Conservation (phyloP, 2,329 filamentous ascomycete species). For the Penicillium frequentans region DNA sequence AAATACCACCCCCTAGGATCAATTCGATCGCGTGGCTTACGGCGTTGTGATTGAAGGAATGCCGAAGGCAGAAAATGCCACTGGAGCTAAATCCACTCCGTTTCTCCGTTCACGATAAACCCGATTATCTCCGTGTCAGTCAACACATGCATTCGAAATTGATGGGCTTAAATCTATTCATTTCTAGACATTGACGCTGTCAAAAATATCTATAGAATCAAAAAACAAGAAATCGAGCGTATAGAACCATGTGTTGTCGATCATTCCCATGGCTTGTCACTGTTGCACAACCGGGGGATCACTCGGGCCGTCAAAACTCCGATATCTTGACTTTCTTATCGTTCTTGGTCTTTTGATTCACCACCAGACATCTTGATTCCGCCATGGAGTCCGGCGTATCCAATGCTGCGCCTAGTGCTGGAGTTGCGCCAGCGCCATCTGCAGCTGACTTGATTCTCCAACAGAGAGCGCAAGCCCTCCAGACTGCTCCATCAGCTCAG, state of each 20-base stretch:
- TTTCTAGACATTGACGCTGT: background rate
- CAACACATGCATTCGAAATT: background rate
- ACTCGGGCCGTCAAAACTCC: constrained; percentile 35
- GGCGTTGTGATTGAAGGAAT: constrained; percentile 8
- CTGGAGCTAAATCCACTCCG: background rate
- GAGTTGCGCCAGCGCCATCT: constrained; percentile 19
- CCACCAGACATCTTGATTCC: constrained; percentile 11
- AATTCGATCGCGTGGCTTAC: constrained; percentile 1
- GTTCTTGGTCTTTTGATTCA: constrained; percentile 8
- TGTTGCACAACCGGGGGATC: constrained; percentile 4
- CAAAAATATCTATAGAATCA: background rate
- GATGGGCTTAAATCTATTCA: background rate
- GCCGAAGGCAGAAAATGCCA: constrained; percentile 9
- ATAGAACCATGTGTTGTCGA: background rate
- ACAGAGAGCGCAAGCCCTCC: constrained; percentile 34
- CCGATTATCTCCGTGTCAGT: constrained; percentile 26
- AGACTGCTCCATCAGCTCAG: constrained; percentile 29
- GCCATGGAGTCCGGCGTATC: constrained; percentile 39
- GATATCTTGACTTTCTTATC: constrained; percentile 24
- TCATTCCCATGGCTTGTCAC: constrained; percentile 1
- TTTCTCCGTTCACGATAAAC: background rate
- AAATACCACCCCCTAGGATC: constrained; percentile 1
- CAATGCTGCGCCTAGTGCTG: constrained; percentile 22
- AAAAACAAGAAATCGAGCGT: background rate
- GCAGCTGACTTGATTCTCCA: constrained; percentile 38